Conservation (phyloP, 2,329 filamentous ascomycete genomes). For the Xenoacremonium recifei region DNA sequence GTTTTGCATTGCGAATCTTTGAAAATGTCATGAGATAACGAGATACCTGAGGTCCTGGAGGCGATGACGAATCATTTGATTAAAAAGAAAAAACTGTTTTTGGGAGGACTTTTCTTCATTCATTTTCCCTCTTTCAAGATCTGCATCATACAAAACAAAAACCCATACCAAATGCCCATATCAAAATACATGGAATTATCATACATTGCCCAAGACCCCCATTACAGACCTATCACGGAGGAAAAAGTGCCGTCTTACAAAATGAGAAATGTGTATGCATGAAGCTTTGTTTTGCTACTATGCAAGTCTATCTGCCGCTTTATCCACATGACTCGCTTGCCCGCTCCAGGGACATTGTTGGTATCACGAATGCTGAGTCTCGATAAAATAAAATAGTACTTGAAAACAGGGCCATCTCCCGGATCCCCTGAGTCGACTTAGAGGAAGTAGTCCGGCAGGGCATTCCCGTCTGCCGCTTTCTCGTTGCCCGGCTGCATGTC, state of each 20-base stretch:
- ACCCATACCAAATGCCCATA: background rate
- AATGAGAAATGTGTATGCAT: constrained; percentile 12
- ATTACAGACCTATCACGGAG: too few relatives aligned
- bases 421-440: constrained; percentile 31
- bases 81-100: constrained; percentile 1
- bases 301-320: constrained; percentile 17
- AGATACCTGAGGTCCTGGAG: constrained; percentile 25
- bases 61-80: constrained; percentile 6
- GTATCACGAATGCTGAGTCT: constrained; percentile 24
- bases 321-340: constrained; percentile 15
- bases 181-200: background rate
- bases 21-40: constrained; percentile 28
- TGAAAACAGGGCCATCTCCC: background rate
- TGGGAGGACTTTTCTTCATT: background rate
- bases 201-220: too few relatives aligned
- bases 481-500: constrained; percentile 77
- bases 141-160: background rate
- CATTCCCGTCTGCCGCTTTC: constrained; percentile 61
- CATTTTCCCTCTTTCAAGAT: too few relatives aligned
- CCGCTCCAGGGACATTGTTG: constrained; percentile 19
- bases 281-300: constrained; percentile 24
- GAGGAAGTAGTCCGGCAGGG: constrained; percentile 71
- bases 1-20: background rate
- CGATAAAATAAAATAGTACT: too few relatives aligned
- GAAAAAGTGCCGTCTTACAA: too few relatives aligned